These are phyloP conservation scores for Rhododendron griersonianum DNA, from an alignment of 148 eudicot species.

Conservation along the genomic window DNA sequence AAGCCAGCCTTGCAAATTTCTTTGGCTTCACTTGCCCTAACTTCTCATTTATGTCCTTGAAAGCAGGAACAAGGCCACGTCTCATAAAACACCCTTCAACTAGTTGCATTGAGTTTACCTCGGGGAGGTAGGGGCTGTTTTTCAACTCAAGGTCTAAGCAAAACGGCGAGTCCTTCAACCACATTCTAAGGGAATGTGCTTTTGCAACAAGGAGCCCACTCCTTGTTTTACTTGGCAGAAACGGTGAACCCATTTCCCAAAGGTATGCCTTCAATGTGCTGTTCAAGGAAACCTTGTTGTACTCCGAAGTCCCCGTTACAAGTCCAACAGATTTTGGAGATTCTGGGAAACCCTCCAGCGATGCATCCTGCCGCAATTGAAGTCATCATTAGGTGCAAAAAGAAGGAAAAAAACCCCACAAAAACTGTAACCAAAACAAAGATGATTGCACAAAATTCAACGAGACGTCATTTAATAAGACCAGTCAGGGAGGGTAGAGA, in stretches of 20 bases:
- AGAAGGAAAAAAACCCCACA: neutral
- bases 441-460: neutral
- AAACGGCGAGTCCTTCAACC: conserved; percentile 95
- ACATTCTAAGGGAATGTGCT: conserved; percentile 90
- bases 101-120: conserved; percentile 80
- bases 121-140: conserved; percentile 57
- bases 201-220: conserved; percentile 83
- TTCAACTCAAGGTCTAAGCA: conserved; percentile 94
- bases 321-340: conserved; percentile 93
- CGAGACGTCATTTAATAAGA: neutral
- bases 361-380: conserved; percentile 71
- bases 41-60: conserved; percentile 65
- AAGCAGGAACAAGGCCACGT: conserved; percentile 92
- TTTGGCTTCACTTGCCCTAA: conserved; percentile 78
- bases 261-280: conserved; percentile 83
- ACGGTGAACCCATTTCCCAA: conserved; percentile 99
- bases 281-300: conserved; percentile 80
- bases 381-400: neutral
- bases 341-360: conserved; percentile 91
- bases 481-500: neutral
- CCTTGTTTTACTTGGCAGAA: conserved; percentile 82
- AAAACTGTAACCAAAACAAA: neutral
- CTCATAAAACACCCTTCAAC: conserved; percentile 82
- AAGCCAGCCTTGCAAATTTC: conserved; percentile 85
- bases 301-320: conserved; percentile 75